Percentiles rank a stretch among this genome's conserved stretches.
Conservation (phyloP, 2,329 filamentous ascomycete genomes). For the Microascus cirrosus region DNA sequence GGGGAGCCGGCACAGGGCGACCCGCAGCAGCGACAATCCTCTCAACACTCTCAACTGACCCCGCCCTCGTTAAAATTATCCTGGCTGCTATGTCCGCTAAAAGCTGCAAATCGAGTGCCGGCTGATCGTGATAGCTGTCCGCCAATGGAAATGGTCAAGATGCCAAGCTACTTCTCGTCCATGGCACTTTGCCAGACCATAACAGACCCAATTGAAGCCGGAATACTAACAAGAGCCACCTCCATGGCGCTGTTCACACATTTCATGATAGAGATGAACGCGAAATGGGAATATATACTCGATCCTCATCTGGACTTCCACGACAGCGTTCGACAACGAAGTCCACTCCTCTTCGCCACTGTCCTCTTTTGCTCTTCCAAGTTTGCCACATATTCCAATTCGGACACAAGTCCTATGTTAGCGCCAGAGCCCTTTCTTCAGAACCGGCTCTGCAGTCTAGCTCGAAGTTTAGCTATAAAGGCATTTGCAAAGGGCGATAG, state of each 20-base stretch:
- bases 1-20: no score
- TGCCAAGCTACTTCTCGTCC: background rate
- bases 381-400: background rate
- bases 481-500: slow-evolving; percentile 8
- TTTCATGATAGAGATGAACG: background rate
- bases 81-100: background rate
- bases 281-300: background rate
- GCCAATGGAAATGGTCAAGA: background rate
- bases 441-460: slow-evolving; percentile 3
- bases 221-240: background rate
- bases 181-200: background rate
- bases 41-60: background rate
- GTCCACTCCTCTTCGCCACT: background rate
- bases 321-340: background rate
- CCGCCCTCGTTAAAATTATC: background rate
- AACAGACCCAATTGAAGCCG: background rate
- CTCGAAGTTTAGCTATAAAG: slow-evolving; percentile 7
- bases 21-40: no score
- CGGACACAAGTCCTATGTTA: background rate
- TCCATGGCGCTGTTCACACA: background rate
- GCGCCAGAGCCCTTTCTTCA: background rate
- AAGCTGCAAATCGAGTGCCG: background rate
- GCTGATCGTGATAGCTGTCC: background rate
- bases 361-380: background rate
- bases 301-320: background rate